These are phyloP conservation scores for Lentinula sp. DNA, from an alignment of 768 basidiomycete genomes.

Conservation along the genomic window DNA sequence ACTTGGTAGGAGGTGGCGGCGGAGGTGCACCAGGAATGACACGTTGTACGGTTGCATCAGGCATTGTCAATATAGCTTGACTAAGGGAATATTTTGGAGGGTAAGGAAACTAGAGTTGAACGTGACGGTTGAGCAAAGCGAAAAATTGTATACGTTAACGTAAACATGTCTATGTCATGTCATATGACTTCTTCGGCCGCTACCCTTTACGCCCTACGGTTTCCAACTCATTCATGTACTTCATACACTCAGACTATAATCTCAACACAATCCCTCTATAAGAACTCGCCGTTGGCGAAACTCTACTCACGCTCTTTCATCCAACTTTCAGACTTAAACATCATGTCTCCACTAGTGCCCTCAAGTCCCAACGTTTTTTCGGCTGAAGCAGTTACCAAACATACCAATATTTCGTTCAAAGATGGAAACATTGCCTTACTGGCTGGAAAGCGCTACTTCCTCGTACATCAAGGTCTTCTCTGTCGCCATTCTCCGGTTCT, in stretches of 20 bases:
- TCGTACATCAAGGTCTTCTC: slow-evolving; percentile 64
- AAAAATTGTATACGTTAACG: background rate
- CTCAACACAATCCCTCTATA: background rate
- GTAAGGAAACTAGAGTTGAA: background rate
- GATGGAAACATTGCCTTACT: slow-evolving; percentile 69
- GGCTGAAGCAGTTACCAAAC: slow-evolving; percentile 20
- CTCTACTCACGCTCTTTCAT: background rate
- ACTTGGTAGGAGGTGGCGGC: slow-evolving; percentile 50
- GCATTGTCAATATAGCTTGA: slow-evolving; percentile 27
- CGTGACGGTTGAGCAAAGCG: background rate
- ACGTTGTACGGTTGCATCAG: slow-evolving; percentile 30
- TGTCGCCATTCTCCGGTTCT: slow-evolving; percentile 57
- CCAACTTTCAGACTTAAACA: background rate
- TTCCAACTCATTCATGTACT: background rate
- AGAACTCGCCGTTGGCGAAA: background rate
- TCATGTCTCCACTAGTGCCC: background rate
- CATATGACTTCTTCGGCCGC: too few relatives aligned
- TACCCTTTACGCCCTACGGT: background rate
- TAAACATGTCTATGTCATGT: too few relatives aligned
- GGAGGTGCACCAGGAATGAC: slow-evolving; percentile 77
- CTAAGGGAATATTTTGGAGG: background rate
- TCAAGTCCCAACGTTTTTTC: background rate
- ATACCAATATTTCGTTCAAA: slow-evolving; percentile 52
- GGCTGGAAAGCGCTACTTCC: slow-evolving; percentile 51
- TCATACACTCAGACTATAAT: background rate